Conservation (phyloP, 2,329 filamentous ascomycete species). For the Stachybotrys elegans region DNA sequence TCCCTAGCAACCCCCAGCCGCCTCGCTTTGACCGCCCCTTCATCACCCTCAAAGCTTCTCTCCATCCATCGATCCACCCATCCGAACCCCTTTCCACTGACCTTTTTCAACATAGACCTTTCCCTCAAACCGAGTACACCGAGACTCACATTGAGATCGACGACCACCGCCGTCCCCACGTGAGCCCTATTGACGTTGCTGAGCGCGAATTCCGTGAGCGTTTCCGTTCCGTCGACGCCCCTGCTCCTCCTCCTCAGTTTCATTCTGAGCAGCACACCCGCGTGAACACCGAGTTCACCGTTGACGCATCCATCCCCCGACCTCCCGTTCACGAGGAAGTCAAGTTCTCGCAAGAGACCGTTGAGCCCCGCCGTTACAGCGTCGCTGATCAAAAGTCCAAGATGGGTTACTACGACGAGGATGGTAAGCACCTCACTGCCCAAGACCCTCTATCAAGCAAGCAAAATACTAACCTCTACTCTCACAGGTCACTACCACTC, state of each 20-base stretch:
- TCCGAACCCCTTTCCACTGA: constrained; percentile 22
- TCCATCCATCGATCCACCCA: constrained; percentile 18
- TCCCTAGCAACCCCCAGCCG: background rate
- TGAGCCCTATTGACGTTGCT: constrained; percentile 55
- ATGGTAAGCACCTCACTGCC: constrained; percentile 38
- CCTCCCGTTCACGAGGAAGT: constrained; percentile 50
- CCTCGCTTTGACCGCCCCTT: background rate
- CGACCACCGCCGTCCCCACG: constrained; percentile 40
- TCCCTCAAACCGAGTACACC: constrained; percentile 43
- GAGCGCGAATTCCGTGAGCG: constrained; percentile 63
- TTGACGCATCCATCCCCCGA: constrained; percentile 32
- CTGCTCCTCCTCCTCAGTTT: constrained; percentile 16
- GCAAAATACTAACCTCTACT: constrained; percentile 9
- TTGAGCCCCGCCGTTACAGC: constrained; percentile 45
- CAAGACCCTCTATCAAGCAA: background rate
- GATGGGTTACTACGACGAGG: constrained; percentile 63
- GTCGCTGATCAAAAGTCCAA: constrained; percentile 42
- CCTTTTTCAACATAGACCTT: constrained; percentile 21
- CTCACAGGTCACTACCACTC: constrained; percentile 55
- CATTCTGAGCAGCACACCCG: constrained; percentile 19
- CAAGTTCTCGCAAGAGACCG: constrained; percentile 62
- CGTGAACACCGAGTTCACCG: constrained; percentile 30
- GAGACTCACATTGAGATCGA: constrained; percentile 65
- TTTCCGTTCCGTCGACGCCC: constrained; percentile 42
- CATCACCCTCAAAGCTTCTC: background rate